Evolutionary conservation across 192 early-diverging fungal species (phyloP), one percentile per base, ranked within the genome.

Genomic region (Kickxella alabastrina): DNA sequence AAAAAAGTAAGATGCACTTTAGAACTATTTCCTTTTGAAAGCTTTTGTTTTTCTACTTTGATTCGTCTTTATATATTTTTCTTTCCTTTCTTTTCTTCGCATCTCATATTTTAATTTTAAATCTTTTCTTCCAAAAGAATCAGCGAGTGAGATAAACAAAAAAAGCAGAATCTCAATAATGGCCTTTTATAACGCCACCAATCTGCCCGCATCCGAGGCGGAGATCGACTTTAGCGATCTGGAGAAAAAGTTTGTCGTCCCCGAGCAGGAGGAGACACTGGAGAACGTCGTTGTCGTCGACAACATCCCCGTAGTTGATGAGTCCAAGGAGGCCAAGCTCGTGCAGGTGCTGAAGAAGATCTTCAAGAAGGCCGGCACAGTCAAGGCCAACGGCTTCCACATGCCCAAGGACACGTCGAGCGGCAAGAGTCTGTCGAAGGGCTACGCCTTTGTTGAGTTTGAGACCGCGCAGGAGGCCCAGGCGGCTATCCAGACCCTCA

Each of bases 171-270:
- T 35, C 24, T 18, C 39, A 39, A 64, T 23, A 38, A 80, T 80
- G 81, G 52, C 54, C 18, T 43, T 55, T 8, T 80, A 86, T 41
- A 86, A 83, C 54, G 53, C 75, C 9, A 67, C 77, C 25, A 82
- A 87, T 64, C 63, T 88, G 41, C 87, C 85, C 12, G 81, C 80
- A 37, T 52, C 66, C 14, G 86, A 87, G 76, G 85, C 82, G 43
- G 86, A 90, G 26, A 80, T 99, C 62, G 92, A 99, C 74, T 99
- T 89, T 65, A 78, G 79, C 43, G 96, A 99, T 74, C 87, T 99
- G 52, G 88, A 84, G 50, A 66, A 80, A 24, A 59, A 70, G 37
- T 81, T 93, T 50, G 80, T 81, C 6, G 53, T 83, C 49, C 85
- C 89, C n/a, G 79, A 82, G 59, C 83, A 85, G n/a, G 85, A 85